Base-by-base conservation (phyloP, 148 eudicot species). In the Drosera capensis region DNA sequence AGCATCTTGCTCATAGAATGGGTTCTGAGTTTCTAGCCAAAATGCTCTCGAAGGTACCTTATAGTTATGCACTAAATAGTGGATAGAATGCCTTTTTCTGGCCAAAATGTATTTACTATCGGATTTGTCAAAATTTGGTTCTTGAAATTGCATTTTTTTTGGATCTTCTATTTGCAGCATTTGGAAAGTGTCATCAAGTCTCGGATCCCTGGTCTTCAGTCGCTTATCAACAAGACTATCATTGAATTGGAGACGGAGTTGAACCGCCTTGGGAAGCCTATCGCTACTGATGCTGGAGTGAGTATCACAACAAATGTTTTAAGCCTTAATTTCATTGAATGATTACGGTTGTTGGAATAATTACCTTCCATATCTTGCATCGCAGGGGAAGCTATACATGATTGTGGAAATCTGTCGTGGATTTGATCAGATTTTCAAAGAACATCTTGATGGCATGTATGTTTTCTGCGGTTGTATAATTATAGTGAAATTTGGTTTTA, bases 381-480 rank as follows among this genome's bases (percentile, higher is more conserved):
- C 30, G 53, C 78, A 90, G 99, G 99, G 99, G 24, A 90, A 84
- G 56, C 56, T 90, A 57, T 84, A 80, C 72, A 80, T 73, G 93
- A 73, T 64, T 50, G 78, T 90, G 99, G 99, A 90, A 71, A 84
- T 90, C 25, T 84, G 87, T 45, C 93, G 99, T 39, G 70, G 57
- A 49, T 90, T 90, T 70, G 99, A 90, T 64, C 88, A 85, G 70
- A 84, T 58, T 49, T 84, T 80, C 53, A 90, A 90, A 68, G 99
- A 90, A 64, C 99, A 90, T 76, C 99, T 90, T 52, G 99, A 90
- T 75, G 99, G 99, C 39, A 54, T 68, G 99, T 90, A 84, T 46
- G 87, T 71, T 23, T 18, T 45, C 2, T 34, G 14, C 3, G 11
- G 6, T 9, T 34, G 14, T 34, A 9, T 0, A 9, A 15, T 4